Evolutionary conservation across 2,329 filamentous ascomycete species (phyloP).

Genomic region (Cladorrhinum sp.): DNA sequence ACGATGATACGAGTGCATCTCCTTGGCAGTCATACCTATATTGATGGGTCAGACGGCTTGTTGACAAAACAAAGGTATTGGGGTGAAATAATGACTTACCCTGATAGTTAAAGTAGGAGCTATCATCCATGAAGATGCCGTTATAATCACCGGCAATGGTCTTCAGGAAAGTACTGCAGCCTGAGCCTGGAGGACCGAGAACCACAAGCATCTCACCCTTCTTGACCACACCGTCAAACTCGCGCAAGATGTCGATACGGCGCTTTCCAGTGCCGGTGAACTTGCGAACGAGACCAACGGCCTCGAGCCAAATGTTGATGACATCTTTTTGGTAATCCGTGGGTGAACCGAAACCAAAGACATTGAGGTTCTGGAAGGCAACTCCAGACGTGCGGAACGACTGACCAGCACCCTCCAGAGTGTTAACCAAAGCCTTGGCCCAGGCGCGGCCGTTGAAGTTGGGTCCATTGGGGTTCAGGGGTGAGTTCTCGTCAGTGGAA

Average conservation of each 20-base stretch:
- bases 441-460: slow-evolving; percentile 55
- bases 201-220: slow-evolving; percentile 75
- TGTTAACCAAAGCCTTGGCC: slow-evolving; percentile 57
- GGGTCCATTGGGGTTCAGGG: slow-evolving; percentile 46
- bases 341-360: slow-evolving; percentile 63
- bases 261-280: slow-evolving; percentile 50
- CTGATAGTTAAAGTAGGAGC: slow-evolving; percentile 79
- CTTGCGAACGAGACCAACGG: slow-evolving; percentile 42
- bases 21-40: slow-evolving; percentile 57
- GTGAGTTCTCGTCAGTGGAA: slow-evolving; percentile 39
- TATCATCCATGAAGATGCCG: slow-evolving; percentile 69
- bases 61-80: slow-evolving; percentile 17
- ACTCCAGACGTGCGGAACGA: slow-evolving; percentile 61
- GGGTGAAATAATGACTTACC: slow-evolving; percentile 40
- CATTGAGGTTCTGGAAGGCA: slow-evolving; percentile 64
- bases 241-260: slow-evolving; percentile 65
- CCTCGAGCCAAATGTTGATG: slow-evolving; percentile 57
- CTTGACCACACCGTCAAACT: slow-evolving; percentile 66
- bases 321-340: slow-evolving; percentile 72
- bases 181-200: slow-evolving; percentile 67
- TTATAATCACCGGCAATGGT: slow-evolving; percentile 80
- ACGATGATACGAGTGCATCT: slow-evolving; percentile 75
- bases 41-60: background rate
- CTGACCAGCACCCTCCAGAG: slow-evolving; percentile 51
- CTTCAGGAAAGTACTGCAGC: slow-evolving; percentile 83